Percentiles rank a stretch among this genome's conserved stretches.
Evolutionary conservation across 2,329 filamentous ascomycete genomes (phyloP).

Genomic region (Ophiocordyceps australis): DNA sequence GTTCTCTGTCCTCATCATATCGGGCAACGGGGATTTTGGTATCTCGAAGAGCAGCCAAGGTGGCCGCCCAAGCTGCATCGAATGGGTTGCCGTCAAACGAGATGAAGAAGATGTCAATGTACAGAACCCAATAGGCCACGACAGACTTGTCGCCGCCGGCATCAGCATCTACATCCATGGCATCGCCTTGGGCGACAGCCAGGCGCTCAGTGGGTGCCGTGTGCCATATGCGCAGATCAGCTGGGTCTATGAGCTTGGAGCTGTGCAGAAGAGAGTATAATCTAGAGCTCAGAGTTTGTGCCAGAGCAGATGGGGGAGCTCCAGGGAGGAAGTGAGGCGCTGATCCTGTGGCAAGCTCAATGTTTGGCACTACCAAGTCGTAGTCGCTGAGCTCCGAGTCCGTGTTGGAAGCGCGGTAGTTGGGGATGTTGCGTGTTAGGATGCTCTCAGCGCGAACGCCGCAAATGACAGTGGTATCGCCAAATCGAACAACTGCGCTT

Average conservation of each 20-base stretch:
- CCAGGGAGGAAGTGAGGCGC: constrained; percentile 75
- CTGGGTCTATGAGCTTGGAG: constrained; percentile 44
- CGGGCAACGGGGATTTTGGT: constrained; percentile 61
- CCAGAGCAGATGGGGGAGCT: constrained; percentile 58
- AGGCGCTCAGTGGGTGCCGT: constrained; percentile 28
- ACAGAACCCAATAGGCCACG: constrained; percentile 87
- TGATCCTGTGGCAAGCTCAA: constrained; percentile 82
- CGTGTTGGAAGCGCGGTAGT: constrained; percentile 29
- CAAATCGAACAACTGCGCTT: constrained; percentile 71
- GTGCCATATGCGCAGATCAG: constrained; percentile 59
- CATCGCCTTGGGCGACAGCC: constrained; percentile 23
- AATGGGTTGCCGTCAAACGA: constrained; percentile 85
- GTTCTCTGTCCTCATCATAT: constrained; percentile 71
- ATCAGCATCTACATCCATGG: constrained; percentile 18
- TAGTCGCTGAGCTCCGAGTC: constrained; percentile 36
- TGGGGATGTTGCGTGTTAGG: constrained; percentile 53
- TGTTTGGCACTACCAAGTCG: constrained; percentile 77
- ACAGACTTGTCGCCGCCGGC: constrained; percentile 23
- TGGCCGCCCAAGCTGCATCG: constrained; percentile 74
- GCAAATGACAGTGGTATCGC: constrained; percentile 88
- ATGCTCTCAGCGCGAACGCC: constrained; percentile 80
- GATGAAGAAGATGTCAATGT: constrained; percentile 89
- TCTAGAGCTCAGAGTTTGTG: constrained; percentile 71
- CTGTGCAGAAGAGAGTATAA: constrained; percentile 61
- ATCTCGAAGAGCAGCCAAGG: constrained; percentile 63